These are phyloP conservation scores for Zea mays DNA, from an alignment of 176 grass and related monocot genomes.

Conservation along the genomic window Zm-B73-REFERENCE-NAM-5.0 NC_050098.1:105505001-105505500, in stretches of 20 bases:
- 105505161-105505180: conserved; percentile 53
- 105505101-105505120: conserved; percentile 87
- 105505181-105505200: conserved; percentile 29
- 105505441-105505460: conserved; percentile 88
- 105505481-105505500: conserved; percentile 81
- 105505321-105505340: conserved; percentile 65
- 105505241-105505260: background rate
- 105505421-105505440: conserved; percentile 89
- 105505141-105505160: conserved; percentile 99
- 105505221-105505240: conserved; percentile 6
- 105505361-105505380: conserved; percentile 74
- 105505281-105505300: conserved; percentile 82
- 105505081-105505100: conserved; percentile 46
- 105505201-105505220: background rate
- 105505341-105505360: conserved; percentile 57
- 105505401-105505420: conserved; percentile 89
- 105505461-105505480: conserved; percentile 74
- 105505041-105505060: conserved; percentile 15
- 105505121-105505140: conserved; percentile 79
- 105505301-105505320: conserved; percentile 66
- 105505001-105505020: conserved; percentile 94
- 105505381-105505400: conserved; percentile 91
- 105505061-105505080: conserved; percentile 19
- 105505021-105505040: conserved; percentile 82
- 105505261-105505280: conserved; percentile 62